Evolutionary conservation across 495 filamentous ascomycete species (phyloP).

Genomic region (Collariella sp.): DNA sequence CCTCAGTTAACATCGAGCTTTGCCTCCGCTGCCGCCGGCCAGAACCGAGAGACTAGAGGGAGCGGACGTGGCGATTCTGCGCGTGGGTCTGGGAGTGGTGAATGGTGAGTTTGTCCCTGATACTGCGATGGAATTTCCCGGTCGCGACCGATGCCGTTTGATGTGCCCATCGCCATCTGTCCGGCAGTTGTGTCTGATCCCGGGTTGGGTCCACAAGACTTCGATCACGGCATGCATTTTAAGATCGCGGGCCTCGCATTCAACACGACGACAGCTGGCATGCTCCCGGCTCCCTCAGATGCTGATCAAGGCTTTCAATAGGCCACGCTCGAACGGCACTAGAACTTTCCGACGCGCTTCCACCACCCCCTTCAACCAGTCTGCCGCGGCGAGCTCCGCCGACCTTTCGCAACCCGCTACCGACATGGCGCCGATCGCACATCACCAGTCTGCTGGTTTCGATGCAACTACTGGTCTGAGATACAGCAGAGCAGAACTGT

Average conservation of each 20-base stretch:
- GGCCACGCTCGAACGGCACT: conserved; percentile 59
- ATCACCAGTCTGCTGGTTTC: conserved; percentile 30
- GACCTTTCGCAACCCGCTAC: conserved; percentile 14
- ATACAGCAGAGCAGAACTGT: conserved; percentile 77
- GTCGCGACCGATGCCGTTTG: not conserved
- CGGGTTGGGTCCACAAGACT: not conserved
- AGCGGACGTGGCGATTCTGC: conserved; percentile 20
- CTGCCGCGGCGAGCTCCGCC: conserved; percentile 13
- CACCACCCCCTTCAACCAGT: conserved; percentile 41
- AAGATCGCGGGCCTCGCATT: not conserved
- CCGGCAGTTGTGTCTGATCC: not conserved
- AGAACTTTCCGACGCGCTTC: conserved; percentile 82
- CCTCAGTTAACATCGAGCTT: conserved; percentile 76
- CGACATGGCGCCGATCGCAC: conserved; percentile 8
- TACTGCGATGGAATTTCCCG: not conserved
- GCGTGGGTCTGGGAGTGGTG: conserved; percentile 26
- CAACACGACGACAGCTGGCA: not conserved
- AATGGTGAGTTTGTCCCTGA: conserved; percentile 25
- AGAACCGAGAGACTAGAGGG: conserved; percentile 46
- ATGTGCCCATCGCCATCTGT: not conserved
- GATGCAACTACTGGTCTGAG: conserved; percentile 38
- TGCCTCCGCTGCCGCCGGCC: conserved; percentile 72
- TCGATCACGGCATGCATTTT: not conserved
- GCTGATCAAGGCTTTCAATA: conserved; percentile 31
- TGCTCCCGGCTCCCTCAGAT: not conserved